Conservation (phyloP, 805 yeast genomes). For the Pichia paraexigua region DNA sequence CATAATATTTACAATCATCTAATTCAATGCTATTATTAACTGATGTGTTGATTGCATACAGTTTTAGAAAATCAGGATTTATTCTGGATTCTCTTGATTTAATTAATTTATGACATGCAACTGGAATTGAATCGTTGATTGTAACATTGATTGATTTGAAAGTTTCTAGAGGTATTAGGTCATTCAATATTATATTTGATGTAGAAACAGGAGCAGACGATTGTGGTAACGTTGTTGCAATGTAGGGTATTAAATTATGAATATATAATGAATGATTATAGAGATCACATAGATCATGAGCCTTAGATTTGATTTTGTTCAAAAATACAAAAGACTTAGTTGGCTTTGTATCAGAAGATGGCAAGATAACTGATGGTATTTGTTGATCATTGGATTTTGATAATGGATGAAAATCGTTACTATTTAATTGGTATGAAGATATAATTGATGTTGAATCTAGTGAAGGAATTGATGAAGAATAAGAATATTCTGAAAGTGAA, state of each 20-base stretch:
- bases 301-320: background rate
- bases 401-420: background rate
- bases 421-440: background rate
- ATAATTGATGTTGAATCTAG: background rate
- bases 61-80: constrained; percentile 40
- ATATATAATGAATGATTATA: background rate
- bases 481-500: background rate
- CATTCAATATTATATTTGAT: constrained; percentile 1
- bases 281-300: background rate
- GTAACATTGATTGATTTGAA: background rate
- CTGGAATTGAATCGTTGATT: background rate
- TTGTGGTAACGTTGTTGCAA: background rate
- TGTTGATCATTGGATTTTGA: background rate
- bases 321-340: background rate
- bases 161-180: constrained; percentile 5
- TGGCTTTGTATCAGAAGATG: background rate
- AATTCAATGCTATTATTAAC: constrained; percentile 26
- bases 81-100: constrained; percentile 40
- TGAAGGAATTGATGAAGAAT: background rate
- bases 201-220: background rate
- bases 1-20: constrained; percentile 25
- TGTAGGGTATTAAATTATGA: background rate
- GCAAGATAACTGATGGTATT: background rate
- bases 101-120: background rate
- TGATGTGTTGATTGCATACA: constrained; percentile 43